These are phyloP conservation scores for Chalciporus piperatoides DNA, from an alignment of 1,284 basidiomycete genomes.

Conservation along the genomic window DNA sequence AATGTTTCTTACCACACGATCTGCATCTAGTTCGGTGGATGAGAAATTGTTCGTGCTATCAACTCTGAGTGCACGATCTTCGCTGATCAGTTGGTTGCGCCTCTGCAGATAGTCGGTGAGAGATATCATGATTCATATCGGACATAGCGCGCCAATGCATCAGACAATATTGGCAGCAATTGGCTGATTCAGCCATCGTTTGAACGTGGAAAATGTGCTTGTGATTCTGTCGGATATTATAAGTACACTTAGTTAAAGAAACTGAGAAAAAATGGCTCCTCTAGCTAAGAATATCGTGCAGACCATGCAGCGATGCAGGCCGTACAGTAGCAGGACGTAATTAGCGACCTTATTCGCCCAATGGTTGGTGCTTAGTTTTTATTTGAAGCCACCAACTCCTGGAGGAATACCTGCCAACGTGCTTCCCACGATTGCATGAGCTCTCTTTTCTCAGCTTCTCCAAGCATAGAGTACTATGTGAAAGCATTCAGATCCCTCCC, in stretches of 20 bases:
- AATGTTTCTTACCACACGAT: constrained; percentile 49
- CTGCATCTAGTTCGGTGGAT: constrained; percentile 47
- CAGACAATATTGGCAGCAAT: not conserved
- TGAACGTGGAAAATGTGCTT: not conserved
- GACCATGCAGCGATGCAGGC: not conserved
- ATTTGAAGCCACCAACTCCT: constrained; percentile 33
- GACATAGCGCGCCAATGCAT: not conserved
- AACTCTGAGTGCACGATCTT: constrained; percentile 45
- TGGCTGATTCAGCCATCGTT: not conserved
- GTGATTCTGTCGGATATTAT: not conserved
- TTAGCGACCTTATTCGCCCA: not conserved
- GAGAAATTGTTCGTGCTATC: constrained; percentile 29
- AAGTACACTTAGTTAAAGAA: not conserved
- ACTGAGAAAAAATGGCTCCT: not conserved
- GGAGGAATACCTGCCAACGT: constrained; percentile 51
- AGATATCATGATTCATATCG: constrained; percentile 4
- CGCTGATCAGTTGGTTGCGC: constrained; percentile 45
- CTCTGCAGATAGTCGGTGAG: constrained; percentile 39
- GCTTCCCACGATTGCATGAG: constrained; percentile 49
- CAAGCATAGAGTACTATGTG: constrained; percentile 51
- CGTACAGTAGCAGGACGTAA: not conserved
- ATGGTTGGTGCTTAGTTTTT: constrained; percentile 2
- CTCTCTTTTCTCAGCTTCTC: constrained; percentile 42
- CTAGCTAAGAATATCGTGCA: not conserved
- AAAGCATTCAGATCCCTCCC: constrained; percentile 1